phyloP scores from a whole-genome alignment of 2,329 filamentous ascomycete species.

The Colletotrichum cereale region DNA sequence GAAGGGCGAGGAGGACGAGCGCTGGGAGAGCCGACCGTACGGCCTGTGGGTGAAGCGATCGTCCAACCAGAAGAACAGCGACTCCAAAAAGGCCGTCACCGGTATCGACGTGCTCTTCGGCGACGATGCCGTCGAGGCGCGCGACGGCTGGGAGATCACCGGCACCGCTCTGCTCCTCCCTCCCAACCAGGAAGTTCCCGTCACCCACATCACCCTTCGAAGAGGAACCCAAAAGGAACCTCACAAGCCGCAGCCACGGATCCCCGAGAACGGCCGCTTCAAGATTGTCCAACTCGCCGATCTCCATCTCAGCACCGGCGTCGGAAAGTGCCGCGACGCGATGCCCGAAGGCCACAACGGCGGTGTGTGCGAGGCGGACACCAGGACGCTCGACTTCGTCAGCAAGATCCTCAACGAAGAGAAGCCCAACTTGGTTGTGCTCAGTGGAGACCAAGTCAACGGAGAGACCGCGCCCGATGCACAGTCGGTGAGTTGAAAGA shows the following conservation, averaged over 20 bases:
- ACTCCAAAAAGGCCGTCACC: slow-evolving; percentile 81
- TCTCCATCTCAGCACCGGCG: slow-evolving; percentile 90
- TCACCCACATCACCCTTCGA: slow-evolving; percentile 82
- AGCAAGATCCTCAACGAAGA: slow-evolving; percentile 88
- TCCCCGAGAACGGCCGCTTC: slow-evolving; percentile 91
- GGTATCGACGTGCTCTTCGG: slow-evolving; percentile 90
- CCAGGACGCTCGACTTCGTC: slow-evolving; percentile 91
- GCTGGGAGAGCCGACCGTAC: slow-evolving; percentile 82
- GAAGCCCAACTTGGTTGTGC: slow-evolving; percentile 90
- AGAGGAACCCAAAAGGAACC: slow-evolving; percentile 75
- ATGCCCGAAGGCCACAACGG: slow-evolving; percentile 79
- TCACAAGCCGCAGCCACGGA: slow-evolving; percentile 79
- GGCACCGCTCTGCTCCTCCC: slow-evolving; percentile 81
- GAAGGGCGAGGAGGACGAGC: slow-evolving; percentile 66
- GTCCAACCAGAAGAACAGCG: slow-evolving; percentile 77
- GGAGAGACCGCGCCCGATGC: slow-evolving; percentile 92
- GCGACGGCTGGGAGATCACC: slow-evolving; percentile 85
- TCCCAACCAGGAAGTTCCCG: slow-evolving; percentile 69
- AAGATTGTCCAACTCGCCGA: slow-evolving; percentile 99
- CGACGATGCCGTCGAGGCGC: slow-evolving; percentile 89
- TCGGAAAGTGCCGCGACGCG: slow-evolving; percentile 88
- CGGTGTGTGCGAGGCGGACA: slow-evolving; percentile 89
- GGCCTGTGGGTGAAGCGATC: slow-evolving; percentile 88
- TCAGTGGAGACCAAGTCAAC: slow-evolving; percentile 96
- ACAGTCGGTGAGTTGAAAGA: slow-evolving; percentile 73